Conservation (phyloP, 2,329 filamentous ascomycete genomes). For the Fusarium goolgardi region DNA sequence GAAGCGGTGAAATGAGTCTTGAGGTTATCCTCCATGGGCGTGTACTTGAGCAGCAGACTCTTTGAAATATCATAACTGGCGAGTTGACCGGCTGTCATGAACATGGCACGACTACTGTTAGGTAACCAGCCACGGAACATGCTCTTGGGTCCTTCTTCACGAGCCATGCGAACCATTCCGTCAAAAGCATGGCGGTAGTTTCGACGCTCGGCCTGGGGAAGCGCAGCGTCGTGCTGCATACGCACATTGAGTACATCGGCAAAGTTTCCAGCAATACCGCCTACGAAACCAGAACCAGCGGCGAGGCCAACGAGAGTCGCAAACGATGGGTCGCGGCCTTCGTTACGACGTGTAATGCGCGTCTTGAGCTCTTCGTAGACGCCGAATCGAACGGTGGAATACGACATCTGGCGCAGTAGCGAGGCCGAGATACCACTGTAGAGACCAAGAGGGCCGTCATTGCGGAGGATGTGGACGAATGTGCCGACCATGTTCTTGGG, state of each 20-base stretch:
- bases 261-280: constrained; percentile 91
- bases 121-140: constrained; percentile 89
- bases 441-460: constrained; percentile 81
- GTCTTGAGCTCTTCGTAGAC: constrained; percentile 95
- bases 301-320: constrained; percentile 85
- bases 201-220: constrained; percentile 77
- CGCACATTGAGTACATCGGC: constrained; percentile 97
- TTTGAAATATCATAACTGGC: constrained; percentile 90
- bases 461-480: constrained; percentile 81
- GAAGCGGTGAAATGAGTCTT: constrained; percentile 82
- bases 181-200: constrained; percentile 93
- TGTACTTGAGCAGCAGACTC: constrained; percentile 71
- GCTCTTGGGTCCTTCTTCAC: constrained; percentile 79
- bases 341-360: constrained; percentile 62
- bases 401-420: constrained; percentile 92
- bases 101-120: constrained; percentile 82
- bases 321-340: constrained; percentile 70
- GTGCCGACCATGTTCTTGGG: constrained; percentile 87
- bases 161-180: constrained; percentile 86
- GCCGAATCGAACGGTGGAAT: constrained; percentile 95
- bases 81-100: constrained; percentile 88
- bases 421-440: constrained; percentile 95
- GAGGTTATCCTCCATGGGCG: constrained; percentile 75
- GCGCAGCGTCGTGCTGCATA: constrained; percentile 92
- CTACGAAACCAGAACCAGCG: constrained; percentile 84